A percentile compares a stretch with the other conserved stretches of the same genome.
These are phyloP conservation scores for Scedosporium apiospermum DNA, from an alignment of 2,329 filamentous ascomycete genomes.

Conservation along the genomic window DNA sequence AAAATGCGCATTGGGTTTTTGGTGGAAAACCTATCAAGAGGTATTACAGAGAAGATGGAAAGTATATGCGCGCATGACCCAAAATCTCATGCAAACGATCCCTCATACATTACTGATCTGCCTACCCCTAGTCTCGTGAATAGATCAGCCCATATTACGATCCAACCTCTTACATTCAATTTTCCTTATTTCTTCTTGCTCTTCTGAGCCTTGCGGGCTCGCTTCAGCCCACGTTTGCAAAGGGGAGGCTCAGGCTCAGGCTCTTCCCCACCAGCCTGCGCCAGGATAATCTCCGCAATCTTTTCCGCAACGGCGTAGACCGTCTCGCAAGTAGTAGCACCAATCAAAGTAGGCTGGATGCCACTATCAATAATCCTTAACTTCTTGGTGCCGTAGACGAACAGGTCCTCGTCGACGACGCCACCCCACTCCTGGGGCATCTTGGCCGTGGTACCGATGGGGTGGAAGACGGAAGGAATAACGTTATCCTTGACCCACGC, in stretches of 20 bases:
- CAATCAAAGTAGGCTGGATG: slow-evolving; percentile 3
- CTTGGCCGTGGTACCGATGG: slow-evolving; percentile 18
- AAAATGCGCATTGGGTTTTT: no score
- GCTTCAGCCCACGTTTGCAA: neutral
- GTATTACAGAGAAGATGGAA: no score
- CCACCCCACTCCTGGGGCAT: slow-evolving; percentile 18
- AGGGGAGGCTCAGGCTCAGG: neutral
- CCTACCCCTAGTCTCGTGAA: no score
- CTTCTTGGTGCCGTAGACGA: slow-evolving; percentile 17
- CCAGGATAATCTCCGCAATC: slow-evolving; percentile 4
- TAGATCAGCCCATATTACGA: no score
- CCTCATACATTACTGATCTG: no score
- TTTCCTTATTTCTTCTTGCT: no score
- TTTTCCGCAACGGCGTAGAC: slow-evolving; percentile 7
- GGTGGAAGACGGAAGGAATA: slow-evolving; percentile 18
- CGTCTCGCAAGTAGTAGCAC: slow-evolving; percentile 5
- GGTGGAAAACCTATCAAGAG: no score
- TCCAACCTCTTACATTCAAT: no score
- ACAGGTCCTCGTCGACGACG: slow-evolving; percentile 19
- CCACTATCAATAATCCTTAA: slow-evolving; percentile 2
- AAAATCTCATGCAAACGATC: no score
- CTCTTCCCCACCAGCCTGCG: neutral
- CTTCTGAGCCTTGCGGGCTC: neutral
- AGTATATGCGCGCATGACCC: no score
- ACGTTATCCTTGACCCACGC: slow-evolving; percentile 13